phyloP scores from a whole-genome alignment of 805 yeast species.

The Blastobotrys mokoenaii region DNA sequence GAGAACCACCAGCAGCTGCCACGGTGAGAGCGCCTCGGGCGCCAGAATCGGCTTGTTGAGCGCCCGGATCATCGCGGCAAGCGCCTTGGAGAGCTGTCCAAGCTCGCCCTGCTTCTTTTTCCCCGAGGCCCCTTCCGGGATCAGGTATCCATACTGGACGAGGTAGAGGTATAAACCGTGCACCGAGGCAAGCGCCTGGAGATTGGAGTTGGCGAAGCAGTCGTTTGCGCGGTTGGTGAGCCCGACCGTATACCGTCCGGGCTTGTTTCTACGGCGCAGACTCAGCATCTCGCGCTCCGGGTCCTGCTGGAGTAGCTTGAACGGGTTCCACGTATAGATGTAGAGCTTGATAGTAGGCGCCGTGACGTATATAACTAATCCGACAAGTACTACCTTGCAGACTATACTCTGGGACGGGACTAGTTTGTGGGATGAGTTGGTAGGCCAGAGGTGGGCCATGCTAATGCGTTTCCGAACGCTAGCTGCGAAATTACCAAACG shows the following conservation, averaged over 20 bases:
- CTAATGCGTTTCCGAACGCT: too few relatives aligned
- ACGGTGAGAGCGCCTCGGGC: slow-evolving; percentile 54
- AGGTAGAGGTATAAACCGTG: slow-evolving; percentile 20
- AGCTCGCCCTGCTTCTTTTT: neutral
- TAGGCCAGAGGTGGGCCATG: neutral
- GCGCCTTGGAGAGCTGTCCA: slow-evolving; percentile 16
- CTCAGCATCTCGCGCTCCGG: slow-evolving; percentile 10
- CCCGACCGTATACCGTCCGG: slow-evolving; percentile 57
- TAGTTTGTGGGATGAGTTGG: neutral
- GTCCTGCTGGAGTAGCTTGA: slow-evolving; percentile 1
- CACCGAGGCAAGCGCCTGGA: slow-evolving; percentile 47
- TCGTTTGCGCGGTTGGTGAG: slow-evolving; percentile 74
- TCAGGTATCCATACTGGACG: slow-evolving; percentile 7
- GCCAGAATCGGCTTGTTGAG: slow-evolving; percentile 55
- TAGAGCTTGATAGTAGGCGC: neutral
- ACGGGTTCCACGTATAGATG: slow-evolving; percentile 2
- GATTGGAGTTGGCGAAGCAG: slow-evolving; percentile 84
- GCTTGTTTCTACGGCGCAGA: slow-evolving; percentile 26
- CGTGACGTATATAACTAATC: neutral
- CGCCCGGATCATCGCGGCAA: slow-evolving; percentile 21
- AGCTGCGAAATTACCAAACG: too few relatives aligned
- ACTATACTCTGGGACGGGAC: neutral
- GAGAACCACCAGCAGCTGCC: slow-evolving; percentile 68
- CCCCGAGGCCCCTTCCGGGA: slow-evolving; percentile 3
- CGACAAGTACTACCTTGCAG: too few relatives aligned